Base-by-base conservation (phyloP, 2,329 filamentous ascomycete genomes). In the Rutstroemia sp. region DNA sequence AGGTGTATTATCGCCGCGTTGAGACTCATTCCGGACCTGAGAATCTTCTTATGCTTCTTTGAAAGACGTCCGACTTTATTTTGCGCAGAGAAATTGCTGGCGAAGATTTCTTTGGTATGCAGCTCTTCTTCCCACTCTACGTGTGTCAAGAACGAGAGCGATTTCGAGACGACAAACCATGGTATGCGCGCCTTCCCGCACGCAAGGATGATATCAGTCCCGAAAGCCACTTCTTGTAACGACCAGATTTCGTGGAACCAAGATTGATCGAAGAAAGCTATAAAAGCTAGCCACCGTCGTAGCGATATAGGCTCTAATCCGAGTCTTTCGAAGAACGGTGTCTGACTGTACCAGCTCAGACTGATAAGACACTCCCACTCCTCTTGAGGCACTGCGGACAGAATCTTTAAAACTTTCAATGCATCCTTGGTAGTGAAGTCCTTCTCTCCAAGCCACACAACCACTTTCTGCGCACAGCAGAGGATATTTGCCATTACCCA, bases 381-480 rank as follows among this genome's bases (percentile, higher is more conserved):
- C 19, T 54, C 44, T 27, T 8, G 42, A 19, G 51, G 51, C 2
- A 54, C 21, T 8, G 16, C 47, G 39, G 51, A 54, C 16, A 49
- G 7, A 39, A 17, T 30, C 27, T 21, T 54, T 2, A 54, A 34
- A 16, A 44, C 51, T 48, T 49, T 40, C 12, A 39, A 27, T 10
- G 51, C 51, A 48, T 48, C 42, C 16, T 12, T 39, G 40, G 42
- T 58, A 16, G 51, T 48, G 44, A 40, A 12, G 23, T 46, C 51
- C 12, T 57, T 49, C 42, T 54, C 44, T 2, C 60, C 60, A 21
- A 61, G 53, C 60, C 55, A 60, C 7, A 58, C 25, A 12, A 58
- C 45, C 14, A 60, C 52, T 16, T 48, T 48, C 3, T 38, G 36
- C 9, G 60, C 54, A 42, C 50, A 46, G n/a, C 38, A 48, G 25